Conservation (phyloP, 2,329 filamentous ascomycete species). For the Ilyonectria sp. region DNA sequence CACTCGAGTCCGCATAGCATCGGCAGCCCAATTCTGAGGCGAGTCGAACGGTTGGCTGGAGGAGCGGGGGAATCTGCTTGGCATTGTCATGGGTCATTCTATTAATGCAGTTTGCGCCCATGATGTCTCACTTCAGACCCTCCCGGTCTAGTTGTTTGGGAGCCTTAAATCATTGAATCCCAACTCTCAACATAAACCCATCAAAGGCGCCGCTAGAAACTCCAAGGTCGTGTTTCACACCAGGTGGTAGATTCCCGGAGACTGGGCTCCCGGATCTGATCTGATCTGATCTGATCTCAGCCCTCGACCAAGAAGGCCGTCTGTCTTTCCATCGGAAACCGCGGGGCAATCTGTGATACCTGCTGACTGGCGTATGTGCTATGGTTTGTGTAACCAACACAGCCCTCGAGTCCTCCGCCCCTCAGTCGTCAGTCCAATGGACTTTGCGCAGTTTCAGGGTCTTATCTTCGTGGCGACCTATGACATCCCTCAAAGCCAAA, state of each 20-base stretch:
- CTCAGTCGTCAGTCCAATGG: constrained; percentile 7
- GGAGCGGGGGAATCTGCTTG: constrained; percentile 5
- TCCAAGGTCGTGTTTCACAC: background rate
- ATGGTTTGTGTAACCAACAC: constrained; percentile 16
- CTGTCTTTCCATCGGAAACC: constrained; percentile 17
- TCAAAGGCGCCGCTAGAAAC: background rate
- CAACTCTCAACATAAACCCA: background rate
- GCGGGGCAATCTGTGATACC: constrained; percentile 16
- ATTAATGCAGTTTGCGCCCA: constrained; percentile 9
- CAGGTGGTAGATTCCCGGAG: constrained; percentile 10
- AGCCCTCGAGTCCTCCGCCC: constrained; percentile 4
- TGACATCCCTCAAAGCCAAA: constrained; percentile 1
- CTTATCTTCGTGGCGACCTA: constrained; percentile 16
- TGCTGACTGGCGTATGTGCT: background rate
- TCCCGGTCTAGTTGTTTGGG: background rate
- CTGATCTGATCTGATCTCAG: constrained; percentile 13
- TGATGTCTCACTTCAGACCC: constrained; percentile 15
- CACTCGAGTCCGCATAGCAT: constrained; percentile 8
- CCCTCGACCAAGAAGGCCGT: constrained; percentile 22
- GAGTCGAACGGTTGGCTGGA: constrained; percentile 1
- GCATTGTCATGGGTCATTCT: constrained; percentile 1
- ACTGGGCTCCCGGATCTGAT: constrained; percentile 36
- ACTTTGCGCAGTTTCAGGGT: background rate
- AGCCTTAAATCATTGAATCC: background rate
- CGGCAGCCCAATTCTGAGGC: background rate